Evolutionary conservation across 2,329 filamentous ascomycete genomes (phyloP), one percentile per base, ranked within the genome.

Genomic region (Fusarium bulbicola): DNA sequence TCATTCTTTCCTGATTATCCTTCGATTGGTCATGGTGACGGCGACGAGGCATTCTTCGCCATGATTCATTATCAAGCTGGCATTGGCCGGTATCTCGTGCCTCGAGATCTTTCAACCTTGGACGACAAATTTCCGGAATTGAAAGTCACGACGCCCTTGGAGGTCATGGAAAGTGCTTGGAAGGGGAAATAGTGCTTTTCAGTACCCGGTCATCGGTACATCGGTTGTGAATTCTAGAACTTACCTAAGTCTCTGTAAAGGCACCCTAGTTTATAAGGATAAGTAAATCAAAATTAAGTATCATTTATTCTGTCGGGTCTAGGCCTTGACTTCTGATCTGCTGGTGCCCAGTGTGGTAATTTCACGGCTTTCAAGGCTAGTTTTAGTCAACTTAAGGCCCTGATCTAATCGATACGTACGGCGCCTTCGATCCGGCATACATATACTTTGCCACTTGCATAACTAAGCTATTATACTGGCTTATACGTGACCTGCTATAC

Each of bases 1-100:
- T 78, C 77, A 2, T 77, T 76, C 43, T 66, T 61, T 7, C 42
- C 59, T 1, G 61, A 76, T 6, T 78, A 71, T 37, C 77, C 77
- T 1, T 18, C 53, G 1, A 75, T 77, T 16, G 76, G 75, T 0
- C 50, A 66, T 6, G 50, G 66, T 4, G 66, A 62, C 0, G 74
- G 70, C 1, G 72, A 74, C 7, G 62, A 77, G 20, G 65, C 70
- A 1, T 76, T 76, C 46, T 76, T 76, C 18, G 74, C 74, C 1
- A 66, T 59, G 54, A 53, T 76, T 43, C 74, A 76, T 45, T 74
- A 76, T 11, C 68, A 65, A 42, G 70, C 68, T 28, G 73, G 57
- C 1, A 52, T 66, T 18, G 73, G 70, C 2, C 9, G 65, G 10
- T 75, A 65, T 50, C 59, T 62, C 3, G 63, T 76, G 7, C 49